A percentile compares a stretch with the other conserved stretches of the same genome.
phyloP scores from a whole-genome alignment of 805 yeast species.

The Naumovozyma dairenensis region DNA sequence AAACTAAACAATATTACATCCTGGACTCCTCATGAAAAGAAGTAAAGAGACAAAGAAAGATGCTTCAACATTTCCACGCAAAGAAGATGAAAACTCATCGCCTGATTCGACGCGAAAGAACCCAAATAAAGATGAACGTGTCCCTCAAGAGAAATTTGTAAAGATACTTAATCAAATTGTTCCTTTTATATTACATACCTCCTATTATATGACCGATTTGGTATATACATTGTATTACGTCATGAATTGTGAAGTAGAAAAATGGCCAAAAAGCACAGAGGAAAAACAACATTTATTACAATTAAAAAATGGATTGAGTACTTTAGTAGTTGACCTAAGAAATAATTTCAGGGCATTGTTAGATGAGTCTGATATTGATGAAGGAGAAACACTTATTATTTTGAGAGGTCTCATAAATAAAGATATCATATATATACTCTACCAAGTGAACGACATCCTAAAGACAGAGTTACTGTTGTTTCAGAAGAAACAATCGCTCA shows the following conservation, averaged over 20 bases:
- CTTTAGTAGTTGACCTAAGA: slow-evolving; percentile 2
- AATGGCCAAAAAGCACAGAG: background rate
- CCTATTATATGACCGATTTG: slow-evolving; percentile 19
- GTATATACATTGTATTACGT: slow-evolving; percentile 15
- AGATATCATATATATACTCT: slow-evolving; percentile 5
- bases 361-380: slow-evolving; percentile 7
- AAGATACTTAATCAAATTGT: slow-evolving; percentile 12
- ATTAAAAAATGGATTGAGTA: background rate
- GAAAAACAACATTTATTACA: background rate
- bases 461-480: background rate
- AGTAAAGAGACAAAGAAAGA: too few species aligned
- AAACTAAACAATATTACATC: too few species aligned
- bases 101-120: too few species aligned
- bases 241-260: slow-evolving; percentile 7
- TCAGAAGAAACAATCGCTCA: background rate
- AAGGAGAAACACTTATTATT: slow-evolving; percentile 9
- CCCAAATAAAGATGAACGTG: too few species aligned
- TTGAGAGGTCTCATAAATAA: slow-evolving; percentile 10
- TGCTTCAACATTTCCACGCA: too few species aligned
- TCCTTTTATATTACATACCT: slow-evolving; percentile 13
- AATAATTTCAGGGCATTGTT: slow-evolving; percentile 8
- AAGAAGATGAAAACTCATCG: too few species aligned
- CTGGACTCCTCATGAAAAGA: too few species aligned
- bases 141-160: slow-evolving; percentile 5
- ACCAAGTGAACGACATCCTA: background rate